A percentile compares a stretch with the other conserved stretches of the same genome.
Evolutionary conservation across 495 filamentous ascomycete species (phyloP).

Genomic region (Annulohypoxylon stygium): DNA sequence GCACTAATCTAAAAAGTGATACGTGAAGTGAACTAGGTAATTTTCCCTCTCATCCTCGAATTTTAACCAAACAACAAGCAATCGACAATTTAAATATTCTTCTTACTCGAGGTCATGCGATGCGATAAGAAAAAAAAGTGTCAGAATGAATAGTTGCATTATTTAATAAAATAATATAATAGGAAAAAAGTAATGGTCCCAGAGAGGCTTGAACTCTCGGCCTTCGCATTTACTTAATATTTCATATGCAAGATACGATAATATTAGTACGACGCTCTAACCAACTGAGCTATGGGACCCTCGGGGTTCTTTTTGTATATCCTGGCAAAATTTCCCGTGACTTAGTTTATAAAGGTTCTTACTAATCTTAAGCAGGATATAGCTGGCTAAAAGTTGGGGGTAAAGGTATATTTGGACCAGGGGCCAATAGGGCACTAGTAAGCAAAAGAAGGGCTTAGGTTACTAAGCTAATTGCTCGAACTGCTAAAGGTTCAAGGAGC

Average conservation of each 20-base stretch:
- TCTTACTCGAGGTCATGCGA: too few relatives aligned
- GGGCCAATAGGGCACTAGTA: not conserved
- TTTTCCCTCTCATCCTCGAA: too few relatives aligned
- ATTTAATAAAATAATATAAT: not conserved
- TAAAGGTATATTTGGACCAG: not conserved
- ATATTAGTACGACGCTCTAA: conserved; percentile 42
- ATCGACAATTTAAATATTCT: too few relatives aligned
- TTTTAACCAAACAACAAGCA: too few relatives aligned
- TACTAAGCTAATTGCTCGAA: too few relatives aligned
- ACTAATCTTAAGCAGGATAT: not conserved
- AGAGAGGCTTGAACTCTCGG: conserved; percentile 34
- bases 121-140: not conserved
- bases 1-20: too few relatives aligned
- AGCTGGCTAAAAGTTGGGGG: not conserved
- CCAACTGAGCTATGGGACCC: conserved; percentile 38
- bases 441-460: not conserved
- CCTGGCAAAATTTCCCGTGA: not conserved
- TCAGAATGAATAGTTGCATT: not conserved
- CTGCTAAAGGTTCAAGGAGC: too few relatives aligned
- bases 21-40: too few relatives aligned
- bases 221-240: conserved; percentile 34
- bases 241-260: not conserved
- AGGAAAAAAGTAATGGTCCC: conserved; percentile 15
- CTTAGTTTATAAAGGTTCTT: not conserved
- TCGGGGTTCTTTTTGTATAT: too few relatives aligned